These are phyloP conservation scores for Lentinula sp. DNA, from an alignment of 768 basidiomycete genomes.

Conservation along the genomic window DNA sequence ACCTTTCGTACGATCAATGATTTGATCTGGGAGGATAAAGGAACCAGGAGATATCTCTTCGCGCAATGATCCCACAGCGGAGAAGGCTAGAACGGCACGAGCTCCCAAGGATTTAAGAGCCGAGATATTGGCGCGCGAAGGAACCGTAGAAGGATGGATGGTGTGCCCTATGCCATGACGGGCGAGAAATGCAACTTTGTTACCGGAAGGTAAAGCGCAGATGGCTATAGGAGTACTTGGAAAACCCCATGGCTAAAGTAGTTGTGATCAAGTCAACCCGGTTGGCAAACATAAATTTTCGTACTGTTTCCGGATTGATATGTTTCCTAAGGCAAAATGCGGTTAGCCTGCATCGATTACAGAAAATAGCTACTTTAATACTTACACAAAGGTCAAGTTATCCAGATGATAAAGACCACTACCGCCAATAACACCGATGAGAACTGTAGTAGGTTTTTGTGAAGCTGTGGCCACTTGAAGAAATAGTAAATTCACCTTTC, in stretches of 20 bases:
- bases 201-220: conserved; percentile 76
- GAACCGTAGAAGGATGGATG: conserved; percentile 76
- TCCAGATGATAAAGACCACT: conserved; percentile 91
- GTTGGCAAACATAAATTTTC: conserved; percentile 13
- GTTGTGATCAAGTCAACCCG: background rate
- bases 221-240: conserved; percentile 93
- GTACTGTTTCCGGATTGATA: conserved; percentile 77
- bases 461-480: background rate
- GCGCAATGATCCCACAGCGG: conserved; percentile 89
- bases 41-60: conserved; percentile 92
- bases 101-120: conserved; percentile 92
- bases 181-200: conserved; percentile 81
- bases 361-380: conserved; percentile 5
- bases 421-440: conserved; percentile 88
- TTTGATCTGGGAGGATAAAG: conserved; percentile 82
- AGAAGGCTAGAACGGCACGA: conserved; percentile 86
- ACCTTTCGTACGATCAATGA: conserved; percentile 96
- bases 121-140: conserved; percentile 88
- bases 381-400: conserved; percentile 84
- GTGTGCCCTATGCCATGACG: conserved; percentile 84
- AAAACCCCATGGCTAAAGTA: conserved; percentile 80
- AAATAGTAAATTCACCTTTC: background rate
- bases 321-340: conserved; percentile 41
- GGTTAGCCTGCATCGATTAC: background rate
- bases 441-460: conserved; percentile 34